Base-by-base conservation (phyloP, 2,329 filamentous ascomycete species). In the Zelopaecilomyces penicillatus region DNA sequence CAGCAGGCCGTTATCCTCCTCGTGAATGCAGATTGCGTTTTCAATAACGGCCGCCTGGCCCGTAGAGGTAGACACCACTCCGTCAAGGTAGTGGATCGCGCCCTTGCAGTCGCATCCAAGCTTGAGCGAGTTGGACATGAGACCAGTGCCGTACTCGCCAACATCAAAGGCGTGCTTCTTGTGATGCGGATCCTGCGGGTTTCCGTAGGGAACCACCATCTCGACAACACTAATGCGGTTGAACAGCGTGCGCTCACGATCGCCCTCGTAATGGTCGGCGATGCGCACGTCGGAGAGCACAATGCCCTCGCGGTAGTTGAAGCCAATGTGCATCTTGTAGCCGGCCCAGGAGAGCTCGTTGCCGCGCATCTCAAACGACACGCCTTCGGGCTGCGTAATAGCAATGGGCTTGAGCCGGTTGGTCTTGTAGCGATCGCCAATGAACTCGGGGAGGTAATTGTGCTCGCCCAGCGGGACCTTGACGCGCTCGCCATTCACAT, bases 151-250 rank as follows among this genome's bases (percentile, higher is more conserved):
- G 28, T 76, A 79, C 45, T 85, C 80, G 2, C 83, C 83, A 47
- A 85, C 76, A 52, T 87, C 83, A 50, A 87, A 86, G 0, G 82
- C 83, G 11, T 78, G 75, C 57, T 86, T 86, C 26, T 80, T 71
- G 12, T 80, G 78, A 56, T 54, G 85, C 0, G 81, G 81, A 2
- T 69, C 63, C 5, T 81, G 71, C 2, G 42, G 36, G 6, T 44
- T 36, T 12, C 28, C 42, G 5, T 44, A 44, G 26, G 42, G 42
- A 27, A 44, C 42, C 31, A 30, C 6, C 32, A 12, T 43, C 19
- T 32, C 43, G 4, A 37, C 19, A 11, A 47, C 27, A 3, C 35
- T 30, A 19, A 47, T 7, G 5, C 41, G 35, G 30, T 53, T 52
- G 5, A 53, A 40, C n/a, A 87, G 65, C 42, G 72, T 78, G 28